Evolutionary conservation across 768 basidiomycete species (phyloP).

Genomic region (Rhodotorula kratochvilovae): DNA sequence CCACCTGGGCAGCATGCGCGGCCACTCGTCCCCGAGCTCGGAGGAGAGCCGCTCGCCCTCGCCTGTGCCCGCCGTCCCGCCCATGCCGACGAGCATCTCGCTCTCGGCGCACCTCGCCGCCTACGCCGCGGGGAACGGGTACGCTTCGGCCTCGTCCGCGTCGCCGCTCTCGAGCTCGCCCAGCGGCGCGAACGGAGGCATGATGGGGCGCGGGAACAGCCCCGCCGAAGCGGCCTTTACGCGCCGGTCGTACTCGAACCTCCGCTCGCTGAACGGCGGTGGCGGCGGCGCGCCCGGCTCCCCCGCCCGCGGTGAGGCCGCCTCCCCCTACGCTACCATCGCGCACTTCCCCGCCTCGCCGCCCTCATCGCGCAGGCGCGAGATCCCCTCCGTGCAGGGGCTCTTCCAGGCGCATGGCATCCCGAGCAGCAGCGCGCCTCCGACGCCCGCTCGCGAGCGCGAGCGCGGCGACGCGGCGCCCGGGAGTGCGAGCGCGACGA

Average conservation of each 20-base stretch:
- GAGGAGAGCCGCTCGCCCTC: neutral
- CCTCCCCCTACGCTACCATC: neutral
- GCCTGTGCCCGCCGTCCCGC: constrained; percentile 5
- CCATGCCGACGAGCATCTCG: neutral
- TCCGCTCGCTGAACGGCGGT: neutral
- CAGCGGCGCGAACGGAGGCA: neutral
- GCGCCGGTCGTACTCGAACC: neutral
- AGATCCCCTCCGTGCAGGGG: constrained; percentile 12
- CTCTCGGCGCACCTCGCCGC: constrained; percentile 13
- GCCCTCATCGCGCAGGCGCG: neutral
- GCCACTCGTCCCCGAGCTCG: neutral
- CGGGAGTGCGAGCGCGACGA: neutral
- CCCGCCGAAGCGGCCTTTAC: neutral
- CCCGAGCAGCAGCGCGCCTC: neutral
- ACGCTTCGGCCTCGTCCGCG: neutral
- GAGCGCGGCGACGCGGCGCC: no score
- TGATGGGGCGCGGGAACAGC: neutral
- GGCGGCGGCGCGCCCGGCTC: neutral
- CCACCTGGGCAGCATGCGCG: neutral
- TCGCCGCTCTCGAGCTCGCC: neutral
- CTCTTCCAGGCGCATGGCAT: constrained; percentile 21
- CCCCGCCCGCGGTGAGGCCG: neutral
- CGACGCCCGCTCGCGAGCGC: neutral
- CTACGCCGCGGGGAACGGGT: neutral
- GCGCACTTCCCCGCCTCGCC: neutral